Conservation (phyloP, 2,329 filamentous ascomycete species). For the Monosporascus sp. region DNA sequence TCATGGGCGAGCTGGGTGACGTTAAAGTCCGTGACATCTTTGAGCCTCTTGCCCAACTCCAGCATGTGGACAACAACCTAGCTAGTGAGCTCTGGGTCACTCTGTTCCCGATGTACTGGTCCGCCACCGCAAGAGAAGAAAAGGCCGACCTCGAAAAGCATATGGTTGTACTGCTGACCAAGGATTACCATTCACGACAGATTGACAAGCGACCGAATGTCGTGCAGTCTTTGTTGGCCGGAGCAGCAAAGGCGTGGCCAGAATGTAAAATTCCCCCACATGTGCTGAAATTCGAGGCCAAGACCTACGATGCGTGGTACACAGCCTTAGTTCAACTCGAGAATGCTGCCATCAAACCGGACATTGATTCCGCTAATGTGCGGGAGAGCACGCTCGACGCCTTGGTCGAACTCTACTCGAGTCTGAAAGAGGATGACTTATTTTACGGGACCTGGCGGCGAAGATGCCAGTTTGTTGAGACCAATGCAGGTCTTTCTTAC, state of each 20-base stretch:
- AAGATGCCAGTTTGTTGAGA: constrained; percentile 93
- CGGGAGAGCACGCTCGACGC: constrained; percentile 95
- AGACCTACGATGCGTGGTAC: constrained; percentile 96
- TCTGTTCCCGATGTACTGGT: constrained; percentile 92
- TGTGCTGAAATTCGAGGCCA: constrained; percentile 90
- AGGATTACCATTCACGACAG: constrained; percentile 92
- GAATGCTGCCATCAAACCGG: constrained; percentile 76
- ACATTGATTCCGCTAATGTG: constrained; percentile 76
- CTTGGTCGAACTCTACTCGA: constrained; percentile 86
- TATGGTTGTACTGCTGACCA: constrained; percentile 83
- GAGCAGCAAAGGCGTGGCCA: constrained; percentile 76
- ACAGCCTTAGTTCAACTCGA: constrained; percentile 88
- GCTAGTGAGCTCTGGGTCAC: constrained; percentile 87
- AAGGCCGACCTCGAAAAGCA: constrained; percentile 85
- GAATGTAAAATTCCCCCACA: constrained; percentile 91
- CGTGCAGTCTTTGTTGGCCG: constrained; percentile 85
- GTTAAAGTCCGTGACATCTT: constrained; percentile 84
- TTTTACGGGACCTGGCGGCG: constrained; percentile 97
- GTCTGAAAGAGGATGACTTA: constrained; percentile 88
- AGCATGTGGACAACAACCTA: constrained; percentile 78
- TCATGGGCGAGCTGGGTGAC: constrained; percentile 76
- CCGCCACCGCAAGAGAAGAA: constrained; percentile 79
- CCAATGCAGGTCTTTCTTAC: constrained; percentile 92
- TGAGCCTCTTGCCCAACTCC: constrained; percentile 84
- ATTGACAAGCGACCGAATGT: constrained; percentile 95